Conservation (phyloP, 2,329 filamentous ascomycete genomes). For the Sarocladium strictum region DNA sequence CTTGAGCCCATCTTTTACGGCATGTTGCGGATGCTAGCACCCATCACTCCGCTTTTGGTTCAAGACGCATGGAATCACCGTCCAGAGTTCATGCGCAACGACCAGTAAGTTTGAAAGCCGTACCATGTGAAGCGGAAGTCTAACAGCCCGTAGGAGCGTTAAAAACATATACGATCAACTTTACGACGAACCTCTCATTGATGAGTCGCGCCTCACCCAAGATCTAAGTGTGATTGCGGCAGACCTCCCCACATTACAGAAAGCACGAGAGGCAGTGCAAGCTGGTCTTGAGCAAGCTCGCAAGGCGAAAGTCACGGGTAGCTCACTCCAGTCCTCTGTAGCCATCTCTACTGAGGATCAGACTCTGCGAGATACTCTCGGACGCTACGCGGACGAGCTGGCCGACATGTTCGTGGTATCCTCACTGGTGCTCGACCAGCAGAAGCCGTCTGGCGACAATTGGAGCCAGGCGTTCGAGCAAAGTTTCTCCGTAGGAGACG, state of each 20-base stretch:
- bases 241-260: not conserved
- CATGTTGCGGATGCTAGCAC: constrained; percentile 71
- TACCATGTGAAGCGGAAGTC: not conserved
- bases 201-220: constrained; percentile 13
- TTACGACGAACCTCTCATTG: constrained; percentile 38
- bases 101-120: constrained; percentile 26
- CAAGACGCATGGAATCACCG: constrained; percentile 83
- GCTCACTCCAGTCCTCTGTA: constrained; percentile 73
- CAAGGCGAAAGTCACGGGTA: constrained; percentile 65
- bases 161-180: constrained; percentile 27
- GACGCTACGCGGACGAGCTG: constrained; percentile 44
- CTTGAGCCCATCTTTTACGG: constrained; percentile 64
- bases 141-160: not conserved
- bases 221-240: not conserved
- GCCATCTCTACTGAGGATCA: constrained; percentile 31
- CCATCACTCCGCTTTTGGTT: constrained; percentile 75
- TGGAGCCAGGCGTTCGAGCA: constrained; percentile 34
- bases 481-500: constrained; percentile 35
- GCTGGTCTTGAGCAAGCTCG: constrained; percentile 68
- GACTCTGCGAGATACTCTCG: constrained; percentile 24
- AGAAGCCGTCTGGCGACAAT: constrained; percentile 20
- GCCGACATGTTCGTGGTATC: constrained; percentile 65
- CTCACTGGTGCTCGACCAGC: constrained; percentile 44
- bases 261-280: constrained; percentile 60
- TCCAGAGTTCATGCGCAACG: constrained; percentile 55